Percentiles rank a stretch among this genome's conserved stretches.
phyloP scores from a whole-genome alignment of 257 asterid genomes.

The Cynanchum wilfordii region DNA sequence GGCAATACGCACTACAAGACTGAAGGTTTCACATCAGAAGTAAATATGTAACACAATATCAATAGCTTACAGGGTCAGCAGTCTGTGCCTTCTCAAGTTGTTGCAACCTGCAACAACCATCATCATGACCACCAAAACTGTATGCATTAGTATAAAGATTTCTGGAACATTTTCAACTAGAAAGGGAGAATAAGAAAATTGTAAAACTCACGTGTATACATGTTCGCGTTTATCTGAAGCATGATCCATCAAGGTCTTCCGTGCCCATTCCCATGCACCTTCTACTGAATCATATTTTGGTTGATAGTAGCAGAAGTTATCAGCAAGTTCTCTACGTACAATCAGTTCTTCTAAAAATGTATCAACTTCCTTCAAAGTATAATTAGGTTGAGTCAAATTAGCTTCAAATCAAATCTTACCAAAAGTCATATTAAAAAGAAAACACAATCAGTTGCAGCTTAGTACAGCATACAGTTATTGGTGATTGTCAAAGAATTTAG shows the following conservation, averaged over 20 bases:
- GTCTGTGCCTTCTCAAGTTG: slow-evolving; percentile 94
- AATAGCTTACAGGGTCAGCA: slow-evolving; percentile 69
- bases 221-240: slow-evolving; percentile 87
- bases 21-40: background rate
- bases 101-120: slow-evolving; percentile 46
- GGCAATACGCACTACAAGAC: background rate
- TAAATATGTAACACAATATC: background rate
- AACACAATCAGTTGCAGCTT: background rate
- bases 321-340: slow-evolving; percentile 92
- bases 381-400: slow-evolving; percentile 15
- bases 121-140: background rate
- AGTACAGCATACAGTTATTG: too few species aligned
- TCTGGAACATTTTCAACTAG: background rate
- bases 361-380: slow-evolving; percentile 69
- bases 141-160: background rate
- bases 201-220: slow-evolving; percentile 57
- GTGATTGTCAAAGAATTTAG: background rate
- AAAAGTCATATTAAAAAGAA: background rate
- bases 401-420: slow-evolving; percentile 11
- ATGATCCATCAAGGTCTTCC: slow-evolving; percentile 74
- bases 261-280: slow-evolving; percentile 99
- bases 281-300: slow-evolving; percentile 78
- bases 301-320: slow-evolving; percentile 93
- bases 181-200: slow-evolving; percentile 3
- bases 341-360: slow-evolving; percentile 83